Conservation (phyloP, 83 land plant species). For the Picea abies region DNA sequence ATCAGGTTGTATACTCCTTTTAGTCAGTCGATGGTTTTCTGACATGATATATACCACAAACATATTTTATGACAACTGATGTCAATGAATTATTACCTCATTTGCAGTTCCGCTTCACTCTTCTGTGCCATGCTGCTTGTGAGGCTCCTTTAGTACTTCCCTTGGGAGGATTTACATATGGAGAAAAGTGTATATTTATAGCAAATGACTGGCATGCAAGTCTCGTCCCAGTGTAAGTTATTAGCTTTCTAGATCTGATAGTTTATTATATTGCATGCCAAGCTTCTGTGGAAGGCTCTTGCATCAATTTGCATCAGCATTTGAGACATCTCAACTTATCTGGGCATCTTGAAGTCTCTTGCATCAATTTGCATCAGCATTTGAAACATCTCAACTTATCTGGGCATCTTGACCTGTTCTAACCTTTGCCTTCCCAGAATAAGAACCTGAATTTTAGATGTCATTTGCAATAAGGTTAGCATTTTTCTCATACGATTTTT, state of each 20-base stretch:
- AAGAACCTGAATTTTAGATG: not conserved
- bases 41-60: not conserved
- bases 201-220: conserved; percentile 99
- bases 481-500: not conserved
- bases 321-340: not conserved
- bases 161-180: conserved; percentile 88
- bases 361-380: too few relatives aligned
- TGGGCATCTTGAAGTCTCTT: not conserved
- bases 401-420: not conserved
- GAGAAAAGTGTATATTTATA: conserved; percentile 83
- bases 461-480: not conserved
- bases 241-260: conserved; percentile 4
- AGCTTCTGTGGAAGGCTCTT: conserved; percentile 1
- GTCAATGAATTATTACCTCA: not conserved
- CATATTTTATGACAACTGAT: conserved; percentile 3
- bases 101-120: conserved; percentile 85
- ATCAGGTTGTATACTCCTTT: conserved; percentile 56
- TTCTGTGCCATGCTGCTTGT: conserved; percentile 95
- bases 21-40: not conserved
- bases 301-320: too few relatives aligned
- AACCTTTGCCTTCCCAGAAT: not conserved
- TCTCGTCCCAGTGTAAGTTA: conserved; percentile 85
- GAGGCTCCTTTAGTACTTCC: conserved; percentile 96
- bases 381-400: not conserved
- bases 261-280: not conserved